These are phyloP conservation scores for Phytophthora syringae DNA, from an alignment of 352 stramenopile genomes.

Conservation along the genomic window DNA sequence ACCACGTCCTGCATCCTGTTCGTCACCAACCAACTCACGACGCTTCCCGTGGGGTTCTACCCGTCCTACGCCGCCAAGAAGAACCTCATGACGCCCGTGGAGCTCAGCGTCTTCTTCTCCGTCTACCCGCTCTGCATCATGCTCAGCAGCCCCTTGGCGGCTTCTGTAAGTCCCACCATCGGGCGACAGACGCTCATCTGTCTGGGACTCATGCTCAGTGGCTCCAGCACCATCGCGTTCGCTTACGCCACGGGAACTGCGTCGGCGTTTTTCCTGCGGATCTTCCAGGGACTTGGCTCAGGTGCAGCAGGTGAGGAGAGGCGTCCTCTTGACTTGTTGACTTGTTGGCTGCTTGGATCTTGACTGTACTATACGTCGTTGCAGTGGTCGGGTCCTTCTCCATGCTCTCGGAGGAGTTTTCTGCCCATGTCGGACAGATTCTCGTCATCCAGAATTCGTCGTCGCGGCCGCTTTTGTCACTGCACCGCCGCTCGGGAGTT, in stretches of 20 bases:
- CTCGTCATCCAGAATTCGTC: conserved; percentile 72
- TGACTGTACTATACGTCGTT: not conserved
- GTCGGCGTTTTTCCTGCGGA: conserved; percentile 54
- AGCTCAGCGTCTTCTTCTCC: conserved; percentile 77
- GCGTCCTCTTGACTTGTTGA: not conserved
- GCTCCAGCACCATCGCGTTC: conserved; percentile 68
- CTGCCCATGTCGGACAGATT: conserved; percentile 52
- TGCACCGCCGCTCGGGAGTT: conserved; percentile 61
- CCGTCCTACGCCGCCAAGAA: conserved; percentile 55
- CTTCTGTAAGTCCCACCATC: conserved; percentile 44
- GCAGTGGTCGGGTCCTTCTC: conserved; percentile 70
- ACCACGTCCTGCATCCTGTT: conserved; percentile 62
- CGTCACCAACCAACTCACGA: conserved; percentile 78
- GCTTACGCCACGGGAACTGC: conserved; percentile 51
- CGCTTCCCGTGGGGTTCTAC: conserved; percentile 79
- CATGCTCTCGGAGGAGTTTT: conserved; percentile 76
- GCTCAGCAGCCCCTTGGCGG: conserved; percentile 67
- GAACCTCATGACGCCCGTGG: conserved; percentile 50
- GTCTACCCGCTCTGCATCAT: conserved; percentile 82
- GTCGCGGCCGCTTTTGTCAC: conserved; percentile 73
- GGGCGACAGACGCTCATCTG: conserved; percentile 76
- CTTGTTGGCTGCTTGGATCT: not conserved
- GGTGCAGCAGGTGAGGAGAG: conserved; percentile 46
- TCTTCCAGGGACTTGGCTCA: conserved; percentile 67
- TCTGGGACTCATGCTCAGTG: conserved; percentile 68